phyloP scores from a whole-genome alignment of 2,329 filamentous ascomycete genomes.

The Coniosporium uncinatum region DNA sequence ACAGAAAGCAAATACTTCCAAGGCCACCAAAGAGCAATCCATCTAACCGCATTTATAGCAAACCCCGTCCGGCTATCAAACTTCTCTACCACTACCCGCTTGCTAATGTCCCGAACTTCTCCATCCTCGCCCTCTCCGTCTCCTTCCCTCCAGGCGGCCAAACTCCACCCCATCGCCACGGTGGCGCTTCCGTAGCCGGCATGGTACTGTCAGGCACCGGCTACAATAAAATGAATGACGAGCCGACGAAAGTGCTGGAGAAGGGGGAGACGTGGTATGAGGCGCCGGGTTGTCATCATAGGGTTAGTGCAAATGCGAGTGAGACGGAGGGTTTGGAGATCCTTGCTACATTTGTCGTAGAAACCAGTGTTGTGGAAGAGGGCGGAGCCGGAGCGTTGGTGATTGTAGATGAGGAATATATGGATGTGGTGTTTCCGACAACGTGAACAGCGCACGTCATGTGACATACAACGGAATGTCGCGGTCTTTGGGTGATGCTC shows the following conservation, averaged over 20 bases:
- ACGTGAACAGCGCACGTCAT: no score
- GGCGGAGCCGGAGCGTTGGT: slow-evolving; percentile 4
- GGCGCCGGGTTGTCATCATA: slow-evolving; percentile 42
- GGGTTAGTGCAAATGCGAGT: slow-evolving; percentile 38
- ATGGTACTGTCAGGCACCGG: slow-evolving; percentile 31
- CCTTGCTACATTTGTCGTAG: slow-evolving; percentile 33
- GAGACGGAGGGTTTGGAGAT: slow-evolving; percentile 26
- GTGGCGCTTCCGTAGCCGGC: slow-evolving; percentile 33
- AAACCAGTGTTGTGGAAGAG: slow-evolving; percentile 6
- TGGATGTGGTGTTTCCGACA: slow-evolving; percentile 2
- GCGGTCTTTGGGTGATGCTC: no score
- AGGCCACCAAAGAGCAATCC: not conserved
- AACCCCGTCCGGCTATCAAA: not conserved
- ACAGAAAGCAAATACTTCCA: not conserved
- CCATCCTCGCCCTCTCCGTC: not conserved
- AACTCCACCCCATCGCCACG: slow-evolving; percentile 33
- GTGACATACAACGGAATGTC: no score
- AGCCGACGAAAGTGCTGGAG: slow-evolving; percentile 28
- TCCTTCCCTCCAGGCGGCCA: slow-evolving; percentile 3
- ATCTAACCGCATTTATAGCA: not conserved
- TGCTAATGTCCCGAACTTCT: slow-evolving; percentile 3
- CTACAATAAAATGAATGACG: slow-evolving; percentile 43
- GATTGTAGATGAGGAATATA: slow-evolving; percentile 5
- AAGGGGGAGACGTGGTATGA: slow-evolving; percentile 36
- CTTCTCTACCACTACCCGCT: slow-evolving; percentile 1